These are phyloP conservation scores for Suhomyces anneliseae DNA, from an alignment of 1,139 yeast species.

Conservation along the genomic window DNA sequence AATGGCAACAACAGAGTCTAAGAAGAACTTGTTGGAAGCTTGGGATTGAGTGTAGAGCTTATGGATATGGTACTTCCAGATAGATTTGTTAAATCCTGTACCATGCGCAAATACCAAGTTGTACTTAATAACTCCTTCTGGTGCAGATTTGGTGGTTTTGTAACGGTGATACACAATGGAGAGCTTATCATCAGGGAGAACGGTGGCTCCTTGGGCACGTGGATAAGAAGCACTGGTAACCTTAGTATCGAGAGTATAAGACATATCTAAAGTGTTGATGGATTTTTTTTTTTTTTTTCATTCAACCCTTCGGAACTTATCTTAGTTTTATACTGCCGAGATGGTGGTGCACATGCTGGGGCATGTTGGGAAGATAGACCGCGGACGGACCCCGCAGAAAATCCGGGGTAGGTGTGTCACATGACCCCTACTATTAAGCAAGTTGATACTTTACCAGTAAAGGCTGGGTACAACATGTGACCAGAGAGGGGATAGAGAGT, in stretches of 20 bases:
- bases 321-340: too few species aligned
- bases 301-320: too few species aligned
- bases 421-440: too few species aligned
- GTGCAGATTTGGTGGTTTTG: conserved; percentile 22
- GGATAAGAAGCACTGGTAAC: conserved; percentile 32
- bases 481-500: too few species aligned
- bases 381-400: too few species aligned
- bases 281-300: too few species aligned
- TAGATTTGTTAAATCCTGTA: conserved; percentile 64
- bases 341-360: too few species aligned
- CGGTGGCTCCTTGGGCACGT: conserved; percentile 33
- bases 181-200: conserved; percentile 28
- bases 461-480: too few species aligned
- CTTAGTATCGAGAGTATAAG: conserved; percentile 27
- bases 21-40: conserved; percentile 14
- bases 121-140: conserved; percentile 28
- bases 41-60: conserved; percentile 36
- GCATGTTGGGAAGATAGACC: too few species aligned
- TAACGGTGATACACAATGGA: conserved; percentile 39
- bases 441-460: too few species aligned
- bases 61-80: conserved; percentile 62
- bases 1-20: conserved; percentile 45
- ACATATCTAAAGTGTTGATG: conserved; percentile 2
- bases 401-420: too few species aligned
- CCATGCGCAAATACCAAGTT: conserved; percentile 68